phyloP scores from a whole-genome alignment of 1,284 basidiomycete genomes.

The Ustilago curta region DNA sequence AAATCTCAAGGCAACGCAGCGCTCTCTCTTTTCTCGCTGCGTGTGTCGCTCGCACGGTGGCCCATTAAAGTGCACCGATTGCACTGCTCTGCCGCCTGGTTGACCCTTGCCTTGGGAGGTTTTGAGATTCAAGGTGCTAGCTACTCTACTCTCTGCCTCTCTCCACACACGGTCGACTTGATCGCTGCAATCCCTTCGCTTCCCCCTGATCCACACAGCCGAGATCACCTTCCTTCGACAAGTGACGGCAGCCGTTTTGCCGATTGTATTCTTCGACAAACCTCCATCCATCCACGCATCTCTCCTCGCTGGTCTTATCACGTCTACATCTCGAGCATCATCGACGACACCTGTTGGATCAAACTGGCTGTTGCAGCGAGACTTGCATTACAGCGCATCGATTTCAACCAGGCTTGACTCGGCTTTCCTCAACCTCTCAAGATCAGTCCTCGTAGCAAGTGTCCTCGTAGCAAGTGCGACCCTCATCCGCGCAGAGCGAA shows the following conservation, averaged over 20 bases:
- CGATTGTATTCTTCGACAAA: background rate
- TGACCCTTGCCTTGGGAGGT: no score
- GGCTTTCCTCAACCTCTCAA: background rate
- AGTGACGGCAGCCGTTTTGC: background rate
- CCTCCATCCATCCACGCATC: no score
- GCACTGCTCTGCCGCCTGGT: background rate
- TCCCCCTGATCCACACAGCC: conserved; percentile 4
- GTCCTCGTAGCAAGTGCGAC: background rate
- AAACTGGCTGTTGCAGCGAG: no score
- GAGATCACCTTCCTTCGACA: background rate
- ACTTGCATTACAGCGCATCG: background rate
- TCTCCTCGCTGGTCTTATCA: background rate
- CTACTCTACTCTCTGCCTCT: background rate
- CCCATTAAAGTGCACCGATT: no score
- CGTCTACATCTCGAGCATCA: no score
- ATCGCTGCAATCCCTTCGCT: background rate
- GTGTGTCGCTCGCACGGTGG: background rate
- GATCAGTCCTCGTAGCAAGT: background rate
- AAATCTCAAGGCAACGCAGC: background rate
- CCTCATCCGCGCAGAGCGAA: background rate
- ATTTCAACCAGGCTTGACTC: conserved; percentile 3
- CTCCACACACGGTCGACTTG: conserved; percentile 1
- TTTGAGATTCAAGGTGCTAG: conserved; percentile 1
- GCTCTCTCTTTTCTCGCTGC: background rate
- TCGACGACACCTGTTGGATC: no score